Conservation (phyloP, 2,329 filamentous ascomycete genomes). For the Blastomyces silverae region DNA sequence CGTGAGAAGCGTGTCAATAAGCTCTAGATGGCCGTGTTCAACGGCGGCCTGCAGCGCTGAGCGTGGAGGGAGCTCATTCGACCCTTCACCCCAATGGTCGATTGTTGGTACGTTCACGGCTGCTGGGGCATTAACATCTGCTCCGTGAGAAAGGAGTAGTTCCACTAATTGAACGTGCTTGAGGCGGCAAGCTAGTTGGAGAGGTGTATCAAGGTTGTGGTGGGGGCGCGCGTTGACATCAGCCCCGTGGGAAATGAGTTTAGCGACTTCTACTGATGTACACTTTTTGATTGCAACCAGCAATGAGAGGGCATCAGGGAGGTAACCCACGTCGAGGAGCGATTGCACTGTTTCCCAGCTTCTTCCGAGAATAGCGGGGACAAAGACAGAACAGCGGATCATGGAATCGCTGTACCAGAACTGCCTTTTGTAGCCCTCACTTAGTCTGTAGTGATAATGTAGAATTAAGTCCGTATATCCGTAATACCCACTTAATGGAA, state of each 20-base stretch:
- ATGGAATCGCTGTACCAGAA: conserved; percentile 1
- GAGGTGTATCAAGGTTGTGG: neutral
- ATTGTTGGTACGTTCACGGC: conserved; percentile 3
- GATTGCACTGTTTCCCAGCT: conserved; percentile 8
- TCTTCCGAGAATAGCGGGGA: neutral
- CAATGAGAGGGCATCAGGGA: neutral
- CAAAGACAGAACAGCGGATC: conserved; percentile 5
- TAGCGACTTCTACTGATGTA: neutral
- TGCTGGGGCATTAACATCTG: conserved; percentile 21
- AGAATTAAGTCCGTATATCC: neutral
- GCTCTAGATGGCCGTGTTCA: conserved; percentile 12
- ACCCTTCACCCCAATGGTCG: neutral
- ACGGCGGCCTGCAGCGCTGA: conserved; percentile 6
- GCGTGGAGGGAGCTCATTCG: conserved; percentile 1
- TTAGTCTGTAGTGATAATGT: neutral
- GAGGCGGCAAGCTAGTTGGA: neutral
- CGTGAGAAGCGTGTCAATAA: conserved; percentile 10
- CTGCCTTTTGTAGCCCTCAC: neutral
- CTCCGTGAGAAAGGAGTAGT: conserved; percentile 21
- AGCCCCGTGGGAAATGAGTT: conserved; percentile 2
- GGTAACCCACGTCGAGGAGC: neutral
- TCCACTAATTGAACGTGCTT: conserved; percentile 16
- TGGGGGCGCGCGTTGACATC: neutral
- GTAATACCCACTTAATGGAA: neutral
- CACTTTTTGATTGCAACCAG: neutral